Evolutionary conservation across 148 eudicot species (phyloP), one percentile per base, ranked within the genome.

Genomic region (Arbutus unedo): DNA sequence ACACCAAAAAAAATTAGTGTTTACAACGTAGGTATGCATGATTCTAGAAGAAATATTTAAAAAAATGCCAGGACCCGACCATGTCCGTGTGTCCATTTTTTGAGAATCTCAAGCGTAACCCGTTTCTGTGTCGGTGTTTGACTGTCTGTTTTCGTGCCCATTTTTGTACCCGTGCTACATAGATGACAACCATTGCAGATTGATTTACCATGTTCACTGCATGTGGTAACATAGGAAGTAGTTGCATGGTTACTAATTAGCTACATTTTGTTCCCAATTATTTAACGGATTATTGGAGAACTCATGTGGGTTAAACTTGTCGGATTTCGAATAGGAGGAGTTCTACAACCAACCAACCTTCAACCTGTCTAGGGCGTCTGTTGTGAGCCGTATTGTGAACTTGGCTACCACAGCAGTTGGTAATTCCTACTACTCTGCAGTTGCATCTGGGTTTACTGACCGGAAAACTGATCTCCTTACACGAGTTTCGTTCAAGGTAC

Each of bases 401-500:
- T 82, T 93, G 51, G 87, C 88, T 6, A 56, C 86, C 31, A 68
- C 87, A 82, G 83, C 88, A 83, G 82, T 88, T 57, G 98, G 93
- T 31, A 74, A 84, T 45, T 76, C 85, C 5, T 83, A 86, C 45
- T 55, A 79, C 43, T 84, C 93, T 76, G 88, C 88, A 78, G 81
- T 95, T 60, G 83, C 84, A 85, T 77, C 89, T 53, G 98, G 98
- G 66, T 95, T 95, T 84, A 78, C 25, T 15, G 92, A 94, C 85
- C 45, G 85, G 48, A 75, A 86, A 38, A 87, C 90, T 43, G 93
- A 91, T 87, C 87, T 84, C 18, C 84, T 92, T 86, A 94, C 98
- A 41, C 89, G 98, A 80, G 53, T 89, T 74, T 85, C 98, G n/a
- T 95, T 95, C 91, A 95, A 95, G 98, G 98, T 93, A 89, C 82